phyloP scores from a whole-genome alignment of 176 grass and related monocot genomes.

The Aegilops bicornis region DNA sequence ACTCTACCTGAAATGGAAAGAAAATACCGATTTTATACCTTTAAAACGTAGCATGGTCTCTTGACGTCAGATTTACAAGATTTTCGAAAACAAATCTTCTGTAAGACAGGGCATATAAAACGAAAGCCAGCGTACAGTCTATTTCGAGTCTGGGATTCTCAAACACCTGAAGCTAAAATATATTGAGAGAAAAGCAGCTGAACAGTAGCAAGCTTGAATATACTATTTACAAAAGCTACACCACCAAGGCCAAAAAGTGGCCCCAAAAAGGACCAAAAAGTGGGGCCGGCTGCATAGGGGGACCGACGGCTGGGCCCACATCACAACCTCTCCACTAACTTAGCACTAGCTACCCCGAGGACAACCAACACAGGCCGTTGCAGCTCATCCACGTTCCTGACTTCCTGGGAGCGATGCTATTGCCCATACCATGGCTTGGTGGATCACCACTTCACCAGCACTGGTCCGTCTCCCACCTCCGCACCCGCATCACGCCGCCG shows the following conservation, averaged over 20 bases:
- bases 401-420: too few species aligned
- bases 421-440: too few species aligned
- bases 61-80: too few species aligned
- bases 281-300: too few species aligned
- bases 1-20: too few species aligned
- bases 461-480: conserved; percentile 73
- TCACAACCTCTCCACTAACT: not conserved
- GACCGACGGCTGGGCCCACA: not conserved
- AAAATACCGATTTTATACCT: too few species aligned
- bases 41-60: too few species aligned
- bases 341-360: not conserved
- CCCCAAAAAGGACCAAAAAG: not conserved
- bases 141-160: not conserved
- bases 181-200: not conserved
- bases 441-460: conserved; percentile 47
- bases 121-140: not conserved
- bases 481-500: not conserved
- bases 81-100: too few species aligned
- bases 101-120: too few species aligned
- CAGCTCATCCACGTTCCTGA: not conserved
- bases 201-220: not conserved
- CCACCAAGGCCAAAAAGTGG: not conserved
- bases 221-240: not conserved
- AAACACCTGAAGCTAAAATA: not conserved
- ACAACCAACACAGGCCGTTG: not conserved